Evolutionary conservation across 345 rosid species (phyloP).

Genomic region (Alliaria petiolata): DNA sequence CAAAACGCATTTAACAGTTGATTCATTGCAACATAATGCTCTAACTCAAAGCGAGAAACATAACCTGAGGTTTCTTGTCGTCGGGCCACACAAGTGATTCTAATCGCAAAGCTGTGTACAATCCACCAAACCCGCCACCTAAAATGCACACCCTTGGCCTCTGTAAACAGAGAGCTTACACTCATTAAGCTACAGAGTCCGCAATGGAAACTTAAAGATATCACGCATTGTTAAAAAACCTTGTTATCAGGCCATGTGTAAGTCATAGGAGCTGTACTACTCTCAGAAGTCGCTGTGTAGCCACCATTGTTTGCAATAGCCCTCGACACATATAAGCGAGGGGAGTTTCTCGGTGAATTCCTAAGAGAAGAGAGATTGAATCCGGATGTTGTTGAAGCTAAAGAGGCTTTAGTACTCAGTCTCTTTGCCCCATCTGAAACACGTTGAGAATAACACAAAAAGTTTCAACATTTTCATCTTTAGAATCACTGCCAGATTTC

Average conservation of each 20-base stretch:
- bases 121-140: conserved; percentile 68
- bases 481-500: background rate
- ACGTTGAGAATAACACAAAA: conserved; percentile 6
- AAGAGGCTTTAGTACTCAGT: conserved; percentile 10
- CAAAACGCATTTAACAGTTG: background rate
- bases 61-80: conserved; percentile 52
- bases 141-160: conserved; percentile 34
- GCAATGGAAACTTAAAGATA: background rate
- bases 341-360: background rate
- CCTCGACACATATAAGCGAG: conserved; percentile 6
- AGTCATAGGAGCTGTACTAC: conserved; percentile 24
- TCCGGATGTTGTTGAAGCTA: conserved; percentile 22
- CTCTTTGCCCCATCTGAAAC: conserved; percentile 30
- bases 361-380: conserved; percentile 9
- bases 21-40: background rate
- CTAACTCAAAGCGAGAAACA: background rate
- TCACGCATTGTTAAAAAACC: conserved; percentile 11
- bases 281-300: conserved; percentile 20
- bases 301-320: conserved; percentile 20
- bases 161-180: conserved; percentile 7
- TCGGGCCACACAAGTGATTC: conserved; percentile 91
- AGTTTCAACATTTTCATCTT: conserved; percentile 4
- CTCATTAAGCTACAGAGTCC: background rate
- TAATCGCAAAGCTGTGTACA: conserved; percentile 86
- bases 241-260: conserved; percentile 39